These are phyloP conservation scores for Exophiala xenobiotica DNA, from an alignment of 2,329 filamentous ascomycete genomes.

Conservation along the genomic window DNA sequence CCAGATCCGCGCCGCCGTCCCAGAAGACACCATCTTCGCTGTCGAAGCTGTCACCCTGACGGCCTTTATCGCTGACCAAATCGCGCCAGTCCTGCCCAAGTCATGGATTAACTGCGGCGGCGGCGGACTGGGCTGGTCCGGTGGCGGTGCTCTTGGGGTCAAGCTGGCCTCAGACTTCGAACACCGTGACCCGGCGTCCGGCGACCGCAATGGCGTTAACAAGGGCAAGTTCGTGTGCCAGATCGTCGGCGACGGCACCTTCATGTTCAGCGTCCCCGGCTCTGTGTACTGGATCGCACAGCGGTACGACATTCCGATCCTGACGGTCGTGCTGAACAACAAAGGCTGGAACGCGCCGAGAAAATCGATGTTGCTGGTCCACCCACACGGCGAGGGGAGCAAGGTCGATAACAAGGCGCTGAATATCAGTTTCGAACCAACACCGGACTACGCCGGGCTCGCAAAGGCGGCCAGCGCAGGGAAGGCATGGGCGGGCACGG, in stretches of 20 bases:
- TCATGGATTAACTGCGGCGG: conserved; percentile 82
- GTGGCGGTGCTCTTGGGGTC: conserved; percentile 71
- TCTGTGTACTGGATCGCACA: conserved; percentile 69
- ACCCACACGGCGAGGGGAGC: conserved; percentile 62
- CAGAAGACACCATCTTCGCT: conserved; percentile 68
- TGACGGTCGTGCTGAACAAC: conserved; percentile 69
- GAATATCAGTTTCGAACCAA: too few relatives aligned
- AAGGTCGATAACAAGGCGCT: too few relatives aligned
- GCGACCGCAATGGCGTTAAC: too few relatives aligned
- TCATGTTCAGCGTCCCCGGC: conserved; percentile 63
- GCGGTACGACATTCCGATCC: conserved; percentile 63
- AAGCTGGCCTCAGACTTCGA: conserved; percentile 65
- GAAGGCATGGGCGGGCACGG: too few relatives aligned
- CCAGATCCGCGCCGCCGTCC: conserved; percentile 57
- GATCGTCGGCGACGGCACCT: conserved; percentile 68
- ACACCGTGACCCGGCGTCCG: too few relatives aligned
- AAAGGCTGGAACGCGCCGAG: conserved; percentile 69
- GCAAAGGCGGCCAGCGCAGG: too few relatives aligned
- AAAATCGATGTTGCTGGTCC: conserved; percentile 61
- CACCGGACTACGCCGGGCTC: too few relatives aligned
- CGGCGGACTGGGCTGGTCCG: conserved; percentile 77
- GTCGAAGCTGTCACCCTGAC: conserved; percentile 77
- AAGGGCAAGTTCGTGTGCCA: conserved; percentile 62
- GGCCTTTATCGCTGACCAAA: conserved; percentile 65
- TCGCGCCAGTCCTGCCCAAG: conserved; percentile 65